phyloP scores from a whole-genome alignment of 2,329 filamentous ascomycete genomes.

The Fusarium albidum region DNA sequence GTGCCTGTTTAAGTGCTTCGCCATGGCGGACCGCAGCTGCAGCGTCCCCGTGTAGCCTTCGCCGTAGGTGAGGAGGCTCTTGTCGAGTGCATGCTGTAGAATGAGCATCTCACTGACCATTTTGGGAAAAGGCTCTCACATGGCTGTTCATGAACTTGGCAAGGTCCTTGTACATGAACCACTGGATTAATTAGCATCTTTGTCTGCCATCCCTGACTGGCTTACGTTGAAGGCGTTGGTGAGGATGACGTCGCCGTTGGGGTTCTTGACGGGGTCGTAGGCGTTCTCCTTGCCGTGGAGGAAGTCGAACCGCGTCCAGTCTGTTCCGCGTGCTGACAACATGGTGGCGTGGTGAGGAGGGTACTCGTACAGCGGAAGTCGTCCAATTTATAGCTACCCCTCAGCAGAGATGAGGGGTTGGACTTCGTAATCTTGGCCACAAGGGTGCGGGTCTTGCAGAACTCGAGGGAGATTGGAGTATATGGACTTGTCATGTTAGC shows the following conservation, averaged over 20 bases:
- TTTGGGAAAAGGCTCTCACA: background rate
- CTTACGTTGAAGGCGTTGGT: slow-evolving; percentile 1
- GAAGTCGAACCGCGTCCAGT: background rate
- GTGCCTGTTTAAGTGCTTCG: background rate
- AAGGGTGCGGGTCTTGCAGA: too few relatives aligned
- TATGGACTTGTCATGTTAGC: too few relatives aligned
- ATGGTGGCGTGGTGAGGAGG: background rate
- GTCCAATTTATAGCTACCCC: too few relatives aligned
- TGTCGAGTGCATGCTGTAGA: background rate
- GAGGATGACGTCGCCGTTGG: background rate
- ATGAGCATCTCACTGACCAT: background rate
- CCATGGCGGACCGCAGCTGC: background rate
- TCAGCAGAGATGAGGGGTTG: too few relatives aligned
- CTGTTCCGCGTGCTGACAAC: background rate
- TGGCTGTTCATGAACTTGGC: background rate
- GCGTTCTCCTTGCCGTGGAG: background rate
- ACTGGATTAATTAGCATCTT: background rate
- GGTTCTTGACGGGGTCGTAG: background rate
- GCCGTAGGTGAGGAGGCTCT: background rate
- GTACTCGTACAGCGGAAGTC: background rate
- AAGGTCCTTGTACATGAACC: background rate
- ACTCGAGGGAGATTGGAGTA: too few relatives aligned
- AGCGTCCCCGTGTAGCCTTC: background rate
- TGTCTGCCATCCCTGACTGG: background rate
- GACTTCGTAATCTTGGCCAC: too few relatives aligned